Percentiles rank a stretch among this genome's conserved stretches.
Evolutionary conservation across 2,329 filamentous ascomycete species (phyloP).

Genomic region (Cordyceps cateniannulata): DNA sequence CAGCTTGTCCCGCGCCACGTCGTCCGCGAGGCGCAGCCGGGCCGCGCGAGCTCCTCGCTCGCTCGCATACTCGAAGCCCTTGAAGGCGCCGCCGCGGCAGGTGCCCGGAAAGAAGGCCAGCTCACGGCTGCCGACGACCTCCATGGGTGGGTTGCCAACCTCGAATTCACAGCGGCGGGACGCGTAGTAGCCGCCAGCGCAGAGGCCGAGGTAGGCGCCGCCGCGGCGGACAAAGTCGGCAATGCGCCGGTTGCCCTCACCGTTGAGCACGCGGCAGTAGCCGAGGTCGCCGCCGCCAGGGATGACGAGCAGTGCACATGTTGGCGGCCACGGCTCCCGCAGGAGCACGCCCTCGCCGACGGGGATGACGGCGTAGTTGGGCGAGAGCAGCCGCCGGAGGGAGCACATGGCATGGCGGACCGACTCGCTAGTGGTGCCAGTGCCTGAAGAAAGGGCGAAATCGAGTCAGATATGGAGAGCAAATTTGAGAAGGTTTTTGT

Average conservation of each 20-base stretch:
- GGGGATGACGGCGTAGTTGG: constrained; percentile 88
- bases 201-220: constrained; percentile 83
- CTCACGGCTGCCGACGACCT: constrained; percentile 80
- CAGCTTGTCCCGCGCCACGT: constrained; percentile 48
- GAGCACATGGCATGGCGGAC: constrained; percentile 85
- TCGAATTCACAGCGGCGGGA: constrained; percentile 82
- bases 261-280: constrained; percentile 84
- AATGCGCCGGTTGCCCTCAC: constrained; percentile 79
- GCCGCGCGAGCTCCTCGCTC: constrained; percentile 76
- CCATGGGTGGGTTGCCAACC: constrained; percentile 67
- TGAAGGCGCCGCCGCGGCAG: constrained; percentile 80
- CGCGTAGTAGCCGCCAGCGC: constrained; percentile 91
- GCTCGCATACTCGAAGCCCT: constrained; percentile 83
- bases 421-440: constrained; percentile 80
- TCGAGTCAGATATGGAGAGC: not conserved
- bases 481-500: not conserved
- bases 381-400: constrained; percentile 76
- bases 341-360: constrained; percentile 71
- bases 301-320: constrained; percentile 84
- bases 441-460: constrained; percentile 45
- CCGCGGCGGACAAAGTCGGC: constrained; percentile 78
- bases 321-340: constrained; percentile 84
- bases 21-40: constrained; percentile 57
- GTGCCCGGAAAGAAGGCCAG: constrained; percentile 81
- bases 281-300: constrained; percentile 91